These are phyloP conservation scores for Wickerhamomyces sydowiorum DNA, from an alignment of 805 yeast genomes.

Conservation along the genomic window DNA sequence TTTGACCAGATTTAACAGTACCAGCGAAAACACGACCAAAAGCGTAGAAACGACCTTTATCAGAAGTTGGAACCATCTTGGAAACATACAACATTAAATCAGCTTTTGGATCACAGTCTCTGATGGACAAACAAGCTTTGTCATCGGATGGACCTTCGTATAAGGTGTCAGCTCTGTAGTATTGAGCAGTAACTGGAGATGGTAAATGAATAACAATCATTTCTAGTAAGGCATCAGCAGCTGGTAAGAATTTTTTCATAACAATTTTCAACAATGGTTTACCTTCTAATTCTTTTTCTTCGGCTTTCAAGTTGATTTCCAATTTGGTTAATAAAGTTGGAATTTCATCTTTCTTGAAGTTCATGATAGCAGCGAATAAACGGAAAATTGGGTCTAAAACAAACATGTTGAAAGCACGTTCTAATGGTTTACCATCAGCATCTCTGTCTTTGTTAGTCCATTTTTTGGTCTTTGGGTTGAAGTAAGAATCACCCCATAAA, in stretches of 20 bases:
- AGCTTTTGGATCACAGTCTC: slow-evolving; percentile 97
- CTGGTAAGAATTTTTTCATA: slow-evolving; percentile 99
- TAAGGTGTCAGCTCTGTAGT: slow-evolving; percentile 97
- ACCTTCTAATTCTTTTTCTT: slow-evolving; percentile 98
- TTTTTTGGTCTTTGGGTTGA: slow-evolving; percentile 99
- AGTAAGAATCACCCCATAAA: slow-evolving; percentile 99
- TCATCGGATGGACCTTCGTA: slow-evolving; percentile 99
- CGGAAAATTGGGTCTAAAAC: slow-evolving; percentile 98
- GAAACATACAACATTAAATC: slow-evolving; percentile 99
- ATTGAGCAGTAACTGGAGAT: slow-evolving; percentile 99
- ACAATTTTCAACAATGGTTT: slow-evolving; percentile 97
- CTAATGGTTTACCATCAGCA: slow-evolving; percentile 91
- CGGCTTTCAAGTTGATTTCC: slow-evolving; percentile 89
- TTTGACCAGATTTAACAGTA: slow-evolving; percentile 98
- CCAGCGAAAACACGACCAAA: slow-evolving; percentile 99
- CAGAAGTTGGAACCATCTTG: slow-evolving; percentile 99
- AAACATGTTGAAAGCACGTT: slow-evolving; percentile 99
- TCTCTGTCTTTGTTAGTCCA: slow-evolving; percentile 96
- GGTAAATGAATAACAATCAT: slow-evolving; percentile 98
- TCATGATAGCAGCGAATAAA: slow-evolving; percentile 94
- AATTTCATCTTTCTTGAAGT: slow-evolving; percentile 97
- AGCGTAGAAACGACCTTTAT: slow-evolving; percentile 99
- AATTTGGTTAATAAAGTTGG: slow-evolving; percentile 88
- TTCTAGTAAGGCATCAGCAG: slow-evolving; percentile 98
- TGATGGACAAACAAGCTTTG: slow-evolving; percentile 84